These are phyloP conservation scores for Betula pendula DNA, from an alignment of 306 rosid genomes.

Conservation along the genomic window DNA sequence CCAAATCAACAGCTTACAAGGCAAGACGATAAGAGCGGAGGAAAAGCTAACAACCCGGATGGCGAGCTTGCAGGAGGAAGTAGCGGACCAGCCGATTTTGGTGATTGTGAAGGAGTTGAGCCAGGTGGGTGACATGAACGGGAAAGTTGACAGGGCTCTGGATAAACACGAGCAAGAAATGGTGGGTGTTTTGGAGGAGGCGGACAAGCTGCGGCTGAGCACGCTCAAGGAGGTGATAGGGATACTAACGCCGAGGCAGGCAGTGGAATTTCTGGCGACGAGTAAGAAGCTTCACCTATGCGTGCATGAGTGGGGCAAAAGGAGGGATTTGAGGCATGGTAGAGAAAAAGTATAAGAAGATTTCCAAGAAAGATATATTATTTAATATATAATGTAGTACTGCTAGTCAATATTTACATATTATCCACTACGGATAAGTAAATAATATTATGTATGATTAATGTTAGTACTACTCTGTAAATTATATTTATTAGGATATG, in stretches of 20 bases:
- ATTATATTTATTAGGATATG: too few relatives aligned
- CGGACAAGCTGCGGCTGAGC: slow-evolving; percentile 30
- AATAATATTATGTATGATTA: too few relatives aligned
- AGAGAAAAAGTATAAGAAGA: neutral
- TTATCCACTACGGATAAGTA: too few relatives aligned
- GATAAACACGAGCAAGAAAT: slow-evolving; percentile 24
- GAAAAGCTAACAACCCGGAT: slow-evolving; percentile 24
- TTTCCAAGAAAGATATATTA: too few relatives aligned
- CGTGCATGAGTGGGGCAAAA: slow-evolving; percentile 41
- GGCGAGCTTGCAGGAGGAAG: slow-evolving; percentile 36
- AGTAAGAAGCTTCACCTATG: slow-evolving; percentile 46
- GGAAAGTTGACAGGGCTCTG: slow-evolving; percentile 25
- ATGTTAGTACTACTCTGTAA: too few relatives aligned
- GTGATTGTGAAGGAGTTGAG: slow-evolving; percentile 16
- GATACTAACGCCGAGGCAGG: slow-evolving; percentile 29
- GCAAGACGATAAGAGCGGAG: slow-evolving; percentile 29
- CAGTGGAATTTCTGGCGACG: slow-evolving; percentile 28
- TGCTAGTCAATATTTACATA: too few relatives aligned
- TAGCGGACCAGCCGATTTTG: slow-evolving; percentile 37
- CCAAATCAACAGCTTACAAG: slow-evolving; percentile 18
- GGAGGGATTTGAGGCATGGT: slow-evolving; percentile 31
- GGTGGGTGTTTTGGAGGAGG: slow-evolving; percentile 23
- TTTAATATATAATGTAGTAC: too few relatives aligned
- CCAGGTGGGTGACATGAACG: slow-evolving; percentile 12
- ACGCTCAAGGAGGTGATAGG: slow-evolving; percentile 29